A percentile compares a stretch with the other conserved stretches of the same genome.
phyloP scores from a whole-genome alignment of 1,284 basidiomycete species.

The Neolentinus lepideus region DNA sequence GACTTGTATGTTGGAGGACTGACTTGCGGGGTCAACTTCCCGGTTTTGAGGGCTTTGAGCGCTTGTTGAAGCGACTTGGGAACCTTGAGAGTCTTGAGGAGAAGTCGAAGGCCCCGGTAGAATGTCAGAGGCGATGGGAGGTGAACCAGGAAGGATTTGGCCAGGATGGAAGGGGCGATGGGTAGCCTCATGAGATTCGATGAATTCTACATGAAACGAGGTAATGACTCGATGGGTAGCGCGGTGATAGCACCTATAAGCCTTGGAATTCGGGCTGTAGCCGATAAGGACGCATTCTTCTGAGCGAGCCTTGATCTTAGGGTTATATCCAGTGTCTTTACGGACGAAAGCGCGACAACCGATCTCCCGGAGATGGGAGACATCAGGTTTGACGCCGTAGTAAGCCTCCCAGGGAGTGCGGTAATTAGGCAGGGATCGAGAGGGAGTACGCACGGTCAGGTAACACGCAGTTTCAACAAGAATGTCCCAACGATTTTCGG shows the following conservation, averaged over 20 bases:
- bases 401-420: constrained; percentile 14
- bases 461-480: constrained; percentile 13
- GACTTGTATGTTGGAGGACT: no score
- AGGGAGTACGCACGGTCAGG: constrained; percentile 6
- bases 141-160: background rate
- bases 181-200: constrained; percentile 13
- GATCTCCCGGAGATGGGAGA: constrained; percentile 16
- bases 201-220: constrained; percentile 23
- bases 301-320: constrained; percentile 22
- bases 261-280: constrained; percentile 22
- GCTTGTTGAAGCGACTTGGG: background rate
- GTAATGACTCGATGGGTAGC: constrained; percentile 13
- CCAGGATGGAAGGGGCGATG: background rate
- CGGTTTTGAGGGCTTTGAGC: no score
- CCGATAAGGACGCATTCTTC: constrained; percentile 26
- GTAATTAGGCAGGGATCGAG: background rate
- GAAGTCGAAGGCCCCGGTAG: background rate
- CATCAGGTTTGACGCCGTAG: constrained; percentile 8
- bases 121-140: background rate
- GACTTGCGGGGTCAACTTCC: no score
- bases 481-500: constrained; percentile 20
- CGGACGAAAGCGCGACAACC: constrained; percentile 14
- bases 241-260: constrained; percentile 23
- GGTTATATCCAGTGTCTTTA: constrained; percentile 12
- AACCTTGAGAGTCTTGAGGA: background rate